Conservation (phyloP, 306 rosid species). For the Dalbergia cochinchinensis region DNA sequence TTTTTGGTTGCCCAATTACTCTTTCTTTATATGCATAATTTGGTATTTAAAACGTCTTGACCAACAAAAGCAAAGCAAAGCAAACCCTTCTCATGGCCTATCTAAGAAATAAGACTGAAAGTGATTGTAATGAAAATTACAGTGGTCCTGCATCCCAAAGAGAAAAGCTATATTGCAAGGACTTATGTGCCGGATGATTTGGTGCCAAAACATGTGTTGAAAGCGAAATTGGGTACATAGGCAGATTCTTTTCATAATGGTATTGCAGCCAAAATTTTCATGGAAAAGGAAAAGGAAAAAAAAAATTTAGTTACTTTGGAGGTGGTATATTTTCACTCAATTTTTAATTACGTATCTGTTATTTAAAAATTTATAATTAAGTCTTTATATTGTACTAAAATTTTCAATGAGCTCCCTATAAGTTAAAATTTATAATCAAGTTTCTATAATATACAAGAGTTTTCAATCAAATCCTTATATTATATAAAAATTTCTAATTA, state of each 20-base stretch:
- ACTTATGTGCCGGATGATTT: background rate
- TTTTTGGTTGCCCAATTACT: no score
- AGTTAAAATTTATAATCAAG: no score
- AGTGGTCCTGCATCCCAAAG: background rate
- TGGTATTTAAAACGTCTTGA: background rate
- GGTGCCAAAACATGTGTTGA: background rate
- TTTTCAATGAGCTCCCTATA: no score
- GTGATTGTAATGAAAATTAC: conserved; percentile 15
- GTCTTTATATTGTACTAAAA: no score
- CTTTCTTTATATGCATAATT: background rate
- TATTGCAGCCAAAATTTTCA: background rate
- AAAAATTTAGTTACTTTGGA: no score
- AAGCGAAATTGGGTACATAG: background rate
- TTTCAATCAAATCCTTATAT: no score
- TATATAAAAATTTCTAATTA: no score
- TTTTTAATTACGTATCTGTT: no score
- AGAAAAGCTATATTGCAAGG: background rate
- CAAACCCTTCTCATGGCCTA: background rate
- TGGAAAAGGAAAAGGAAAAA: no score
- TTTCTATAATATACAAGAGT: no score
- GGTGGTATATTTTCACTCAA: no score
- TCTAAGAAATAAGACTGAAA: background rate
- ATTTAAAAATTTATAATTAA: no score
- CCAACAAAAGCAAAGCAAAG: background rate
- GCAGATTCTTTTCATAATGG: background rate